A percentile compares a stretch with the other conserved stretches of the same genome.
Conservation (phyloP, 176 grass and related monocot species). For the Triticum monococcum region DNA sequence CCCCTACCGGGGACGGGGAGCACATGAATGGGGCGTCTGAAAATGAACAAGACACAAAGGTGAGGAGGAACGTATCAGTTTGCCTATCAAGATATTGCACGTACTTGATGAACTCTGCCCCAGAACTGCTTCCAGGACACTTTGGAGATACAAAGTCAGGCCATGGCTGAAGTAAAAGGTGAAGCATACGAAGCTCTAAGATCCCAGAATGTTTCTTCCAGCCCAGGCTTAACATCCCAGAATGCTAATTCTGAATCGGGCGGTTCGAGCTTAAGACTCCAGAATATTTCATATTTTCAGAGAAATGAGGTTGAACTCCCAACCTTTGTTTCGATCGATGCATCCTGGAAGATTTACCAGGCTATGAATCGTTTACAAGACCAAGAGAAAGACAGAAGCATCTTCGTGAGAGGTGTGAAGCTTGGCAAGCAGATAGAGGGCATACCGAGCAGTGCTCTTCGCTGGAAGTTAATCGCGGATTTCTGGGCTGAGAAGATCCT, state of each 20-base stretch:
- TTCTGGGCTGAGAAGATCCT: slow-evolving; percentile 16
- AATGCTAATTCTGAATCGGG: too few species aligned
- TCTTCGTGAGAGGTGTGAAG: background rate
- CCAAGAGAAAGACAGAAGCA: background rate
- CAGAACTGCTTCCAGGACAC: background rate
- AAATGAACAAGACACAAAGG: background rate
- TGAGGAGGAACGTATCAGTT: background rate
- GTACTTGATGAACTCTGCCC: background rate
- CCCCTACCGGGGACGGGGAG: too few species aligned
- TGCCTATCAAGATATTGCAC: background rate
- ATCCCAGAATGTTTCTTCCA: background rate
- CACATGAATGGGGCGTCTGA: background rate
- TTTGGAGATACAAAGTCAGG: background rate
- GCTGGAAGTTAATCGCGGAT: background rate
- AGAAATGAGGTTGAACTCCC: too few species aligned
- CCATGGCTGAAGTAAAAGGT: background rate
- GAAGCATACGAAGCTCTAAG: background rate
- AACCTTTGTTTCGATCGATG: too few species aligned
- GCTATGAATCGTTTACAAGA: background rate
- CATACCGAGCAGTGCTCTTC: background rate
- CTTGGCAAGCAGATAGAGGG: background rate
- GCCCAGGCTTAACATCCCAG: too few species aligned
- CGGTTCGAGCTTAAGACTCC: too few species aligned
- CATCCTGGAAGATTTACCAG: background rate
- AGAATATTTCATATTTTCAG: too few species aligned